phyloP scores from a whole-genome alignment of 179 eudicot species.

The Spinacia oleracea region DNA sequence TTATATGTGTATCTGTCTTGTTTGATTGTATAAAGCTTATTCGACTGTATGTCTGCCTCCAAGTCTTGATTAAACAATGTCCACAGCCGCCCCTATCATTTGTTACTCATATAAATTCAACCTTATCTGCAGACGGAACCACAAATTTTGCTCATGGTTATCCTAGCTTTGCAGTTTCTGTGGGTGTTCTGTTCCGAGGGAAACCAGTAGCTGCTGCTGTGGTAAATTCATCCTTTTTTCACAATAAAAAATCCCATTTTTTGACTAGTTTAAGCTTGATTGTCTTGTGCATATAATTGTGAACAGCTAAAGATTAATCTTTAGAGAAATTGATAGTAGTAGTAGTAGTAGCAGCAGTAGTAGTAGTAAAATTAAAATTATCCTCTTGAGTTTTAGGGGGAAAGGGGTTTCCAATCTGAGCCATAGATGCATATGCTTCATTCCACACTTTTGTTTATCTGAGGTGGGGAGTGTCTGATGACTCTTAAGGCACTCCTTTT shows the following conservation, averaged over 20 bases:
- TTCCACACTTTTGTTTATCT: not conserved
- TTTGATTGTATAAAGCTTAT: not conserved
- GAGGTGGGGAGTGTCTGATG: not conserved
- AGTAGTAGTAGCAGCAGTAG: not conserved
- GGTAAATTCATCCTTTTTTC: slow-evolving; percentile 43
- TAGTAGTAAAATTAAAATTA: not conserved
- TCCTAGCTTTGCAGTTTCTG: slow-evolving; percentile 97
- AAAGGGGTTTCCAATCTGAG: not conserved
- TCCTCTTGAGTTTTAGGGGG: not conserved
- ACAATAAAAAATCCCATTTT: not conserved
- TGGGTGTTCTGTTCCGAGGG: slow-evolving; percentile 87
- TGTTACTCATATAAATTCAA: not conserved
- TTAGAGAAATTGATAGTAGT: not conserved
- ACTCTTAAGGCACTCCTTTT: not conserved
- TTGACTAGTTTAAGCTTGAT: slow-evolving; percentile 9
- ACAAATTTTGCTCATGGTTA: slow-evolving; percentile 97
- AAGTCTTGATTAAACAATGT: not conserved
- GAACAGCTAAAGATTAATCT: not conserved
- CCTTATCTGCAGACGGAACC: slow-evolving; percentile 70
- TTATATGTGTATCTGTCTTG: not conserved
- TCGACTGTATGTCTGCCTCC: not conserved
- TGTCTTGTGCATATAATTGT: not conserved
- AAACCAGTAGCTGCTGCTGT: slow-evolving; percentile 94
- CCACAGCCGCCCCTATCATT: not conserved
- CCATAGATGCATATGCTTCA: not conserved